A percentile compares a stretch with the other conserved stretches of the same genome.
These are phyloP conservation scores for Debaryomyces castellii DNA, from an alignment of 805 yeast genomes.

Conservation along the genomic window DNA sequence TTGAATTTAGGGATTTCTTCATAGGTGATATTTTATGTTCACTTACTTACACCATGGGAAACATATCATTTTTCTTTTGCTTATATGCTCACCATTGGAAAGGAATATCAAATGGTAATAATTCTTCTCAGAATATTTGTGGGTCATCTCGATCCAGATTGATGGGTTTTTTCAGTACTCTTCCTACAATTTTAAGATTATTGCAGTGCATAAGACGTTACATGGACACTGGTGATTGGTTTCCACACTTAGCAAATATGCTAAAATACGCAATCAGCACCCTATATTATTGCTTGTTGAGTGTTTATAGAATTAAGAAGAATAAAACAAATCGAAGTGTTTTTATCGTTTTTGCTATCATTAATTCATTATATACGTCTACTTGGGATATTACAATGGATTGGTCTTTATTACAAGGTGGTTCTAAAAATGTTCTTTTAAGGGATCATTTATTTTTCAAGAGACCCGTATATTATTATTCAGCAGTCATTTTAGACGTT, in stretches of 20 bases:
- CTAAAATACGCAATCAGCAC: slow-evolving; percentile 69
- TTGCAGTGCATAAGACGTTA: slow-evolving; percentile 90
- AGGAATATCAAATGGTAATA: slow-evolving; percentile 44
- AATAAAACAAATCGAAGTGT: slow-evolving; percentile 44
- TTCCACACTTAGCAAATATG: slow-evolving; percentile 93
- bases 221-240: slow-evolving; percentile 91
- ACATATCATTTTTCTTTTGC: slow-evolving; percentile 82
- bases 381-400: slow-evolving; percentile 95
- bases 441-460: slow-evolving; percentile 71
- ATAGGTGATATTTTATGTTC: slow-evolving; percentile 90
- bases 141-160: slow-evolving; percentile 74
- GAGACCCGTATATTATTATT: slow-evolving; percentile 53
- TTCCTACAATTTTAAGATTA: slow-evolving; percentile 90
- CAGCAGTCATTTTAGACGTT: slow-evolving; percentile 72
- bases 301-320: slow-evolving; percentile 70
- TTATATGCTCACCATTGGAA: slow-evolving; percentile 73
- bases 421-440: slow-evolving; percentile 54
- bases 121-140: too few species aligned
- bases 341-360: slow-evolving; percentile 69
- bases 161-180: slow-evolving; percentile 80
- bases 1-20: slow-evolving; percentile 92
- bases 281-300: slow-evolving; percentile 66
- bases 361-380: slow-evolving; percentile 69
- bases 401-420: slow-evolving; percentile 82
- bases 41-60: slow-evolving; percentile 83